Percentiles rank a stretch among this genome's conserved stretches.
These are phyloP conservation scores for Fusarium hainanense DNA, from an alignment of 2,329 filamentous ascomycete genomes.

Conservation along the genomic window DNA sequence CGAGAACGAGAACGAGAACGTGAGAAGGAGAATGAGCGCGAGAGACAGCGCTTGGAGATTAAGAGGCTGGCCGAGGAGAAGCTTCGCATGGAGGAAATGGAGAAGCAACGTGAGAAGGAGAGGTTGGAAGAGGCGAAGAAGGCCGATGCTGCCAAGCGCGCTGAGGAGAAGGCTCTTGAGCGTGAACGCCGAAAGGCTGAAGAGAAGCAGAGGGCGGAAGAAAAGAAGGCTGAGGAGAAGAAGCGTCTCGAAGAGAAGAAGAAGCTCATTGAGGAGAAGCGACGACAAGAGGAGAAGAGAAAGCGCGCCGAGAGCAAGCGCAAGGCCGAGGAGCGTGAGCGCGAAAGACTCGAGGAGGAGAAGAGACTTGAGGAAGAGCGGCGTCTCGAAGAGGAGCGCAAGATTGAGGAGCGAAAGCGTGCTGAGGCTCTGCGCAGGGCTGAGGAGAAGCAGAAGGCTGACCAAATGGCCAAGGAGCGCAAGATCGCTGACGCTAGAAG, in stretches of 20 bases:
- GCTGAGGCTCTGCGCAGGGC: conserved; percentile 15
- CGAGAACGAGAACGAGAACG: conserved; percentile 19
- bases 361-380: conserved; percentile 18
- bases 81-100: conserved; percentile 14
- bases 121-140: conserved; percentile 8
- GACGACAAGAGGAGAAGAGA: conserved; percentile 12
- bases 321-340: conserved; percentile 15
- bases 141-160: conserved; percentile 3
- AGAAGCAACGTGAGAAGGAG: conserved; percentile 16
- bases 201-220: conserved; percentile 12
- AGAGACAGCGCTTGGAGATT: conserved; percentile 14
- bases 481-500: conserved; percentile 15
- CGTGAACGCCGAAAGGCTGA: conserved; percentile 3
- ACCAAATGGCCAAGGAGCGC: conserved; percentile 7
- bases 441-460: conserved; percentile 14
- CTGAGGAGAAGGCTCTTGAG: conserved; percentile 3
- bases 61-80: conserved; percentile 19
- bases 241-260: conserved; percentile 16
- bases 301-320: conserved; percentile 10
- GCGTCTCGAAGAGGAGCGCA: conserved; percentile 14
- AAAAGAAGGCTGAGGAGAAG: conserved; percentile 18
- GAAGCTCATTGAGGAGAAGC: conserved; percentile 16
- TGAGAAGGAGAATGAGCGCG: conserved; percentile 23
- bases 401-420: conserved; percentile 19
- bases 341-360: conserved; percentile 11